Base-by-base conservation (phyloP, 345 rosid genomes). In the Mercurialis annua region DNA sequence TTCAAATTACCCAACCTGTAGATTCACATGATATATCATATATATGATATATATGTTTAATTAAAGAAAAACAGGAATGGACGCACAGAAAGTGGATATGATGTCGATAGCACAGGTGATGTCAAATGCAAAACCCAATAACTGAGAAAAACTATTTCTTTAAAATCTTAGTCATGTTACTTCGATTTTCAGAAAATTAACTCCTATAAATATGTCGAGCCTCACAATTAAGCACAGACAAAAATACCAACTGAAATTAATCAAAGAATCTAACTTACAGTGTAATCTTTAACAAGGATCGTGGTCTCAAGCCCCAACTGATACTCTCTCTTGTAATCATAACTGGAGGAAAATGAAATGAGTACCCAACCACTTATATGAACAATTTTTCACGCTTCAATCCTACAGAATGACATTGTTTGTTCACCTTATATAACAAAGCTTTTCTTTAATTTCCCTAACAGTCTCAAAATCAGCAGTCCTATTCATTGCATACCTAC, bases 261-360 rank as follows among this genome's bases (percentile, higher is more conserved):
- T 16, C 34, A 42, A 48, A 47, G 40, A 34, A 34, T 36, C 62
- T 14, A 69, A 85, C 92, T 85, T 67, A 93, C 98, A 33, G 98
- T 93, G 73, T 93, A 93, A 74, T 90, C 78, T 81, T 93, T 90
- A 54, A 93, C 97, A 53, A 90, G 98, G 76, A 93, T 90, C 38
- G 96, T 93, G 69, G 98, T 90, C 84, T 93, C 97, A 68, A 89
- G 95, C 20, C 98, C 98, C 66, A 90, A 77, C 60, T 93, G 90
- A 83, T 81, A 84, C 75, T 93, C 97, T 75, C 98, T 86, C 83
- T 87, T 93, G 80, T 93, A 93, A 82, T 93, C 97, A 81, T 90
- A 90, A 77, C 98, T 90, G 85, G 70, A 80, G 54, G 52, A 38
- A 50, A 59, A 74, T 68, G 57, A 20, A 61, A 52, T 24, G 43